phyloP scores from a whole-genome alignment of 2,329 filamentous ascomycete species.

The Trichophaea hybrida region DNA sequence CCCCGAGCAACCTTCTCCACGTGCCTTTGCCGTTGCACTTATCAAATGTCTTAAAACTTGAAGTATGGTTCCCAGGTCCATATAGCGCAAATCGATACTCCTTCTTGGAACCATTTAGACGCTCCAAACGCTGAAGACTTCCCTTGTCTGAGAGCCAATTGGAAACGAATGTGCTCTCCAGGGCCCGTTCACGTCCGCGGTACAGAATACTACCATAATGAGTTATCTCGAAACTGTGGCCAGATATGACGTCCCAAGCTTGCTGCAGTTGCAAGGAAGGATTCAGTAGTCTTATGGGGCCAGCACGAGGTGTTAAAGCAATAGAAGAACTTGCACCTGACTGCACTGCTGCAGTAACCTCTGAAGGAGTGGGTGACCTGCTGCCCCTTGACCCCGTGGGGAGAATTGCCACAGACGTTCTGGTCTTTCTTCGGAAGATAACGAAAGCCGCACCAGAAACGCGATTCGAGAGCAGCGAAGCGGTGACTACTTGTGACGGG shows the following conservation, averaged over 20 bases:
- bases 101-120: background rate
- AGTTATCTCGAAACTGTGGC: background rate
- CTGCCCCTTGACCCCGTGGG: background rate
- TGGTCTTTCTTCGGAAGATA: conserved; percentile 8
- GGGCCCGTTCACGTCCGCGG: background rate
- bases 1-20: conserved; percentile 8
- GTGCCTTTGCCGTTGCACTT: conserved; percentile 6
- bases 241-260: background rate
- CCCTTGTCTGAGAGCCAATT: background rate
- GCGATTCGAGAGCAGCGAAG: background rate
- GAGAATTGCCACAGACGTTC: background rate
- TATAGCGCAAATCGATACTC: conserved; percentile 9
- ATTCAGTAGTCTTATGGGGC: background rate
- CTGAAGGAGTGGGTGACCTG: background rate
- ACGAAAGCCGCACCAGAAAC: conserved; percentile 4
- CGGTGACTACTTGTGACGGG: conserved; percentile 10
- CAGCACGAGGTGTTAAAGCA: background rate
- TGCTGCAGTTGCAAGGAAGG: background rate
- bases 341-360: background rate
- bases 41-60: background rate
- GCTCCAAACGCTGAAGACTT: background rate
- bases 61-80: conserved; percentile 12
- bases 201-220: background rate
- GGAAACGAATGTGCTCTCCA: background rate
- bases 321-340: background rate